phyloP scores from a whole-genome alignment of 495 filamentous ascomycete genomes.

The Chaetomium tenue region DNA sequence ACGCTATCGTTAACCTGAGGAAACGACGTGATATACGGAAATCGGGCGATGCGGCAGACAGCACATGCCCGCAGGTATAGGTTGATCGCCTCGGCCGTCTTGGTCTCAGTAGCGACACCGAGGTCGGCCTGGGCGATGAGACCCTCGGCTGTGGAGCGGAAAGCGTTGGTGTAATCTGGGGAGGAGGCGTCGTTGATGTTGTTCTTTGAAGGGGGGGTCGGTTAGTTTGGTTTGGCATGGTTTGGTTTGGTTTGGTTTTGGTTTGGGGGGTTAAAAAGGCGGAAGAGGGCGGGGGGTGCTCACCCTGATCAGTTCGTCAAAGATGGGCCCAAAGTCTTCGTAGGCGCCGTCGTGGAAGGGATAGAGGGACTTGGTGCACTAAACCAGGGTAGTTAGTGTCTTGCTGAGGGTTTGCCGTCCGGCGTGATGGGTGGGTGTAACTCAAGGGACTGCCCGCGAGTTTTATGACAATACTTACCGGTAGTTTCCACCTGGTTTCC shows the following conservation, averaged over 20 bases:
- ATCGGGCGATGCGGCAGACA: conserved; percentile 71
- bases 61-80: conserved; percentile 70
- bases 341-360: conserved; percentile 73
- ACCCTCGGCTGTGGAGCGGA: conserved; percentile 56
- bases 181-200: conserved; percentile 63
- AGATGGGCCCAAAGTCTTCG: conserved; percentile 73
- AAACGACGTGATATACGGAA: conserved; percentile 62
- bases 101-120: conserved; percentile 32
- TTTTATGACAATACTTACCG: conserved; percentile 43
- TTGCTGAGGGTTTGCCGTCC: not conserved
- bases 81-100: conserved; percentile 51
- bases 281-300: conserved; percentile 3
- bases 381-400: not conserved
- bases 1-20: conserved; percentile 40
- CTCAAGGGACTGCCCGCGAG: not conserved
- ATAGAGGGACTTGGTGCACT: conserved; percentile 66
- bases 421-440: not conserved
- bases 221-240: not conserved
- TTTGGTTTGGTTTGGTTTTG: not conserved
- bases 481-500: conserved; percentile 78
- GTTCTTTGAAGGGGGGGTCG: conserved; percentile 34
- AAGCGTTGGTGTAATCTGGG: conserved; percentile 61
- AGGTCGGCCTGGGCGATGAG: conserved; percentile 53
- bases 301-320: conserved; percentile 60
- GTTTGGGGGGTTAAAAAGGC: not conserved